phyloP scores from a whole-genome alignment of 2,329 filamentous ascomycete species.

The Fusarium burgessii region DNA sequence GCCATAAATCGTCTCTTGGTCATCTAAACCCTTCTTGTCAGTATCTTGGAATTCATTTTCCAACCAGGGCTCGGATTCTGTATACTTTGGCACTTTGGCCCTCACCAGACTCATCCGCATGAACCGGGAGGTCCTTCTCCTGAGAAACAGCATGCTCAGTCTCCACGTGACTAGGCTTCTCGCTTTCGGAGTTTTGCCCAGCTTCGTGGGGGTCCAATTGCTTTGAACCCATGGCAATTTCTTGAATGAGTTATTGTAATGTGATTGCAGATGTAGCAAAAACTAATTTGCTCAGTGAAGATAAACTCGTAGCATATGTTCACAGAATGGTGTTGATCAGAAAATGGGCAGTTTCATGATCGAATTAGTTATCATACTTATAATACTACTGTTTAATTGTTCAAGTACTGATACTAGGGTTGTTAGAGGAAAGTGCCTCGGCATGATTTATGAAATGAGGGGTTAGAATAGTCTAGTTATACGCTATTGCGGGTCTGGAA shows the following conservation, averaged over 20 bases:
- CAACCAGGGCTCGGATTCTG: rapidly evolving
- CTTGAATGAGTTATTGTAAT: background rate
- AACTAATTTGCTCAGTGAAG: rapidly evolving
- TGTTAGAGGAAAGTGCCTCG: background rate
- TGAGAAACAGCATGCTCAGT: background rate
- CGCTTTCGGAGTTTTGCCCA: background rate
- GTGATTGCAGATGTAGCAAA: rapidly evolving
- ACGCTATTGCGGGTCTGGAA: background rate
- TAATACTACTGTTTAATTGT: background rate
- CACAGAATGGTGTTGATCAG: background rate
- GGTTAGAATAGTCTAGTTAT: background rate
- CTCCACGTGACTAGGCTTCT: background rate
- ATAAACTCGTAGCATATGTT: too few relatives aligned
- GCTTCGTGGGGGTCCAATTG: background rate
- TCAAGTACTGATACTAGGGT: background rate
- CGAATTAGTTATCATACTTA: background rate
- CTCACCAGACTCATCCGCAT: background rate
- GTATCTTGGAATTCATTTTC: rapidly evolving
- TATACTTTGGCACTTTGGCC: background rate
- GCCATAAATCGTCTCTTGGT: background rate
- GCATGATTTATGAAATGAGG: background rate
- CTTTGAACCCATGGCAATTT: background rate
- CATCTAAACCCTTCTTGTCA: background rate
- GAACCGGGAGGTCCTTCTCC: background rate
- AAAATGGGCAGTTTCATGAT: background rate